Evolutionary conservation across 129 eudicot species (phyloP), one percentile per base, ranked within the genome.

Genomic region (Kitagawia praeruptora): DNA sequence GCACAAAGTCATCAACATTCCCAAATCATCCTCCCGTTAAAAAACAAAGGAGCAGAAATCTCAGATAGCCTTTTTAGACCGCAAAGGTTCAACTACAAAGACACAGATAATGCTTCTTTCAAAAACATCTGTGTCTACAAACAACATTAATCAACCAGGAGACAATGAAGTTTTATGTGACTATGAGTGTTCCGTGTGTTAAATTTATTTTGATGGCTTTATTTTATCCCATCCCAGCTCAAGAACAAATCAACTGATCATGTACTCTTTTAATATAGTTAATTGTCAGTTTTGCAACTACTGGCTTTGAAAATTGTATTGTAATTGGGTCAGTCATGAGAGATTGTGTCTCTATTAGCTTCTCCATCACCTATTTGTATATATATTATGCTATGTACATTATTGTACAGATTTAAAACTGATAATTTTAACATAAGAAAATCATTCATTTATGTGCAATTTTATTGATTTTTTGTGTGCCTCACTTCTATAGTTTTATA

Each of bases 81-180:
- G n/a, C 42, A 27, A 74, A 46, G 11, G 61, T 31, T 74, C 56
- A 74, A 45, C 58, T 58, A 77, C 72, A 58, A 54, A 56, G 44
- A 34, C 79, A 76, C 70, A 76, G 64, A 76, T 77, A 31, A 3
- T 39, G 71, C 34, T 42, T 53, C n/a, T 37, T 31, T 8, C 15
- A 75, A 75, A 25, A 38, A 38, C 31, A 75, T 47, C 25, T 27
- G 25, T 9, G 78, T 27, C 38, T 27, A 23, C 78, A 19, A 78
- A 78, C 45, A 77, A 77, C 49, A 64, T 14, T 9, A 66, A 44
- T 61, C 49, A 15, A 41, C 25, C 77, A 42, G 75, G 76, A 79
- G 46, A 47, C 72, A 77, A 63, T 78, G 81, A n/a, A n/a, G n/a
- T n/a, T n/a, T n/a, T n/a, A n/a, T n/a, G n/a, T n/a, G n/a, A n/a